Conservation (phyloP, 2,329 filamentous ascomycete genomes). For the Xylariaceae sp. region DNA sequence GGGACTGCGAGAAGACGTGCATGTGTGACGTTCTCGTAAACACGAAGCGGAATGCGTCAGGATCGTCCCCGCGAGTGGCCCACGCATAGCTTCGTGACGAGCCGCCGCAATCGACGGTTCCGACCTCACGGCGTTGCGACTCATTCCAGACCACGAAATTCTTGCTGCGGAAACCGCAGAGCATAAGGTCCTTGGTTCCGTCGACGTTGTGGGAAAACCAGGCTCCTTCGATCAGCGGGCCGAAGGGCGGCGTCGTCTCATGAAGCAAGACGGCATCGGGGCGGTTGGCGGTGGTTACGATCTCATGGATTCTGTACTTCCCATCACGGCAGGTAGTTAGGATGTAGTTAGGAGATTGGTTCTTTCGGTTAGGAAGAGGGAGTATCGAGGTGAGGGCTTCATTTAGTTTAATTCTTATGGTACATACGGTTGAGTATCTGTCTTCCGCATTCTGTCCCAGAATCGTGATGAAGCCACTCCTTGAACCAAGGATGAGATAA, state of each 20-base stretch:
- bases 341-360: conserved; percentile 48
- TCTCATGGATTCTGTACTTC: conserved; percentile 66
- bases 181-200: conserved; percentile 58
- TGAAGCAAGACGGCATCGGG: conserved; percentile 59
- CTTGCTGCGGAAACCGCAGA: conserved; percentile 81
- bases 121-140: conserved; percentile 67
- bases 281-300: conserved; percentile 32
- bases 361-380: conserved; percentile 42
- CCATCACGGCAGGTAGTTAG: conserved; percentile 79
- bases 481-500: conserved; percentile 57
- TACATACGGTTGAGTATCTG: conserved; percentile 36
- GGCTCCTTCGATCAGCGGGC: conserved; percentile 74
- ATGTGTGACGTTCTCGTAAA: conserved; percentile 72
- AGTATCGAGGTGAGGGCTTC: conserved; percentile 73
- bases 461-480: conserved; percentile 52
- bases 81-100: conserved; percentile 75
- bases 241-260: conserved; percentile 69
- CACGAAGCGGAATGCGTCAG: conserved; percentile 56
- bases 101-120: conserved; percentile 79
- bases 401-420: conserved; percentile 45
- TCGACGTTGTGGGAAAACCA: conserved; percentile 52
- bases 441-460: conserved; percentile 31
- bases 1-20: conserved; percentile 49
- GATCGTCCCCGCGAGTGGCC: conserved; percentile 32
- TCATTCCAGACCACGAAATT: conserved; percentile 84